These are phyloP conservation scores for Citrullus amarus DNA, from an alignment of 306 rosid species.

Conservation along the genomic window DNA sequence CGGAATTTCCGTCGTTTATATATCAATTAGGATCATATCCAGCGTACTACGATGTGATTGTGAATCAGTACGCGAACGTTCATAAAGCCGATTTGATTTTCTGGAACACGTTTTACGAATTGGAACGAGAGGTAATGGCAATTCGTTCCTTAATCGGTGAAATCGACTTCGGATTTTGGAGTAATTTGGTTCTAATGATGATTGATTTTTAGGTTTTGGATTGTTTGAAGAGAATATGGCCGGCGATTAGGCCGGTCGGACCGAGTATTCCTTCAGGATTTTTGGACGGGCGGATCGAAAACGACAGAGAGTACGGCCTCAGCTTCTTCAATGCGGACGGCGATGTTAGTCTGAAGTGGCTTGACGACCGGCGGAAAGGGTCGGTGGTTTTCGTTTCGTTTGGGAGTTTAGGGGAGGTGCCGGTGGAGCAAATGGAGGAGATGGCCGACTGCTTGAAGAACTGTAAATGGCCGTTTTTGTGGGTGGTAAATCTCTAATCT, in stretches of 20 bases:
- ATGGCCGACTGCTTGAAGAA: conserved; percentile 3
- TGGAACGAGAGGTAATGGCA: conserved; percentile 12
- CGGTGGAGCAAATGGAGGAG: conserved; percentile 15
- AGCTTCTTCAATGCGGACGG: background rate
- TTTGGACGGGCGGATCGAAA: conserved; percentile 7
- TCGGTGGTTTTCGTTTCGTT: conserved; percentile 19
- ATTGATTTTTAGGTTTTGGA: background rate
- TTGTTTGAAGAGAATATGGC: conserved; percentile 7
- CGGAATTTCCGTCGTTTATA: conserved; percentile 13
- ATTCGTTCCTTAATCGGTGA: background rate
- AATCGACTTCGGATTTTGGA: background rate
- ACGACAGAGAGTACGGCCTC: conserved; percentile 4
- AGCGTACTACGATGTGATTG: background rate
- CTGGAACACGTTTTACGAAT: conserved; percentile 9
- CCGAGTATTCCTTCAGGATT: conserved; percentile 18
- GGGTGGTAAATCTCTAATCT: background rate
- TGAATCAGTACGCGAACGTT: conserved; percentile 4
- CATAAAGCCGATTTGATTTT: conserved; percentile 11
- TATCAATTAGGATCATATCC: background rate
- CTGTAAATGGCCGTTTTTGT: background rate
- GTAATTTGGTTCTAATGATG: background rate
- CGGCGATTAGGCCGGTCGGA: conserved; percentile 10
- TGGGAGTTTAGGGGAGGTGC: conserved; percentile 3
- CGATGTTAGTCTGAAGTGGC: conserved; percentile 6
- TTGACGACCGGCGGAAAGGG: background rate